A percentile compares a stretch with the other conserved stretches of the same genome.
phyloP scores from a whole-genome alignment of 2,329 filamentous ascomycete species.

The Curvularia verruculosa region DNA sequence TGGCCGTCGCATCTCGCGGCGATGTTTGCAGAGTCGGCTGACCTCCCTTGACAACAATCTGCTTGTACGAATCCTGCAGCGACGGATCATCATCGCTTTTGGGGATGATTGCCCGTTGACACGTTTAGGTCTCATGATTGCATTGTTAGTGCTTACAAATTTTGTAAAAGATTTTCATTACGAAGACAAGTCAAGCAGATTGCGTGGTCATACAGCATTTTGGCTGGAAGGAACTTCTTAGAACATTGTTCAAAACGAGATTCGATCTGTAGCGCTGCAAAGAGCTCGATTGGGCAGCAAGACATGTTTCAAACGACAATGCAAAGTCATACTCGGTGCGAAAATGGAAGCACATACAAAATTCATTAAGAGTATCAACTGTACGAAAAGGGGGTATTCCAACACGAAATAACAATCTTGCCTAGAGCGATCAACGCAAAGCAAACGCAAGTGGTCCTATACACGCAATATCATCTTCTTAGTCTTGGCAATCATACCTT shows the following conservation, averaged over 20 bases:
- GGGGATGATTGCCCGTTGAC: background rate
- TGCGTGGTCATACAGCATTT: background rate
- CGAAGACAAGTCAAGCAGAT: background rate
- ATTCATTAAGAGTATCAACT: background rate
- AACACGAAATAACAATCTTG: background rate
- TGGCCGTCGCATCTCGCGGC: background rate
- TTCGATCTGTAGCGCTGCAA: background rate
- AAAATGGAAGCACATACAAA: background rate
- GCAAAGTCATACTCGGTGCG: background rate
- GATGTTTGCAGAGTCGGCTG: conserved; percentile 4
- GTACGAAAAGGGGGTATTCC: background rate
- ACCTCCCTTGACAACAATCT: background rate
- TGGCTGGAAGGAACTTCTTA: background rate
- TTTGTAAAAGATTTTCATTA: background rate
- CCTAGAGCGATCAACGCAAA: background rate
- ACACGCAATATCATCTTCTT: conserved; percentile 1
- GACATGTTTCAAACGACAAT: background rate
- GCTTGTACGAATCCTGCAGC: background rate
- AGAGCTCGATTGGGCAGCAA: background rate
- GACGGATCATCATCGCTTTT: background rate
- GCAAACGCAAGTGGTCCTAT: background rate
- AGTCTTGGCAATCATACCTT: conserved; percentile 6
- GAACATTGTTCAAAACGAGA: background rate
- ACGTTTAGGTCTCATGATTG: background rate
- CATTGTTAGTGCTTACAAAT: background rate